These are phyloP conservation scores for Kodamaea hsintzibuensis DNA, from an alignment of 805 yeast species.

Conservation along the genomic window DNA sequence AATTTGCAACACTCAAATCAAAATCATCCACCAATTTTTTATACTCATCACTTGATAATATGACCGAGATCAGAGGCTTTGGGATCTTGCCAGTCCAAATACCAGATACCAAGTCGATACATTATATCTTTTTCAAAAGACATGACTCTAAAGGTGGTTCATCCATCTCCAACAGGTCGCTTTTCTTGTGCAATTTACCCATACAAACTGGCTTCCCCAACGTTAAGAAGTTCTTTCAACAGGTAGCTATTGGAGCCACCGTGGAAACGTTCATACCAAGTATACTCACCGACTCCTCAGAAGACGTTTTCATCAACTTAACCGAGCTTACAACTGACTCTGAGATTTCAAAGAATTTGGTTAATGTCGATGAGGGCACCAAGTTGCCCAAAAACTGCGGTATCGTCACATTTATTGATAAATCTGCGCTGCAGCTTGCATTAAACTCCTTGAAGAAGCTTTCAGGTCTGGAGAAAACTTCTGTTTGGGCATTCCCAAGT, in stretches of 20 bases:
- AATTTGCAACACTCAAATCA: not conserved
- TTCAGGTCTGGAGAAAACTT: constrained; percentile 20
- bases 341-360: constrained; percentile 29
- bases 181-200: constrained; percentile 82
- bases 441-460: constrained; percentile 59
- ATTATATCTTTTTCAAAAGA: constrained; percentile 66
- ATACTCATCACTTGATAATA: not conserved
- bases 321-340: constrained; percentile 61
- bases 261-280: constrained; percentile 48
- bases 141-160: constrained; percentile 49
- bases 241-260: constrained; percentile 64
- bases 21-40: not conserved
- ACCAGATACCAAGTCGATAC: constrained; percentile 40
- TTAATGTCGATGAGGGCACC: constrained; percentile 26
- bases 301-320: constrained; percentile 50
- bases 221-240: constrained; percentile 57
- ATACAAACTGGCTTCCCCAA: constrained; percentile 52
- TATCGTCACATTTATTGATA: constrained; percentile 72
- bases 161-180: constrained; percentile 38
- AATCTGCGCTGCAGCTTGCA: constrained; percentile 64
- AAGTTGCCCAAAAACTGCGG: constrained; percentile 75
- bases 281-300: constrained; percentile 39
- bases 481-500: constrained; percentile 41
- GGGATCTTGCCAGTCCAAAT: constrained; percentile 49
- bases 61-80: constrained; percentile 58